phyloP scores from a whole-genome alignment of 495 filamentous ascomycete species.

The Oidiodendron maius region DNA sequence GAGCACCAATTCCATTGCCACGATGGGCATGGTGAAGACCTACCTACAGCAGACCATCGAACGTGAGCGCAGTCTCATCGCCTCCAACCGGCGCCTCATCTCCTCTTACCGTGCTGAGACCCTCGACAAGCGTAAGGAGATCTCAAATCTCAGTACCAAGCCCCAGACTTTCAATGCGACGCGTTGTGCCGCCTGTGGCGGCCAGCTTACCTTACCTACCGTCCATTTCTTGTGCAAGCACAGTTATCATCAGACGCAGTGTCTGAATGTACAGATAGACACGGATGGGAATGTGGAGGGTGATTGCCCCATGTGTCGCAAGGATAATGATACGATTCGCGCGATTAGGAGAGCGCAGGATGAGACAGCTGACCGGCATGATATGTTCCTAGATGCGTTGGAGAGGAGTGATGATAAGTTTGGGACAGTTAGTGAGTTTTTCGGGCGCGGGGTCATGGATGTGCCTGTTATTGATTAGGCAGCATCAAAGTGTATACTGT shows the following conservation, averaged over 20 bases:
- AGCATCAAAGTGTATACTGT: no score
- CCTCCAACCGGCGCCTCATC: slow-evolving; percentile 74
- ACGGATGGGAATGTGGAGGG: slow-evolving; percentile 50
- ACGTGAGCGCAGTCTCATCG: slow-evolving; percentile 79
- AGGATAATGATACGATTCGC: slow-evolving; percentile 76
- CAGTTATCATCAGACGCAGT: slow-evolving; percentile 79
- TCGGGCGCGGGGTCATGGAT: slow-evolving; percentile 86
- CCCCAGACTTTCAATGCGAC: slow-evolving; percentile 87
- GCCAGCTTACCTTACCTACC: slow-evolving; percentile 71
- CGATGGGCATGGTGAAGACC: slow-evolving; percentile 93
- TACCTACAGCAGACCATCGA: slow-evolving; percentile 88
- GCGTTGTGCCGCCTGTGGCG: slow-evolving; percentile 73
- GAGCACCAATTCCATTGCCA: slow-evolving; percentile 77
- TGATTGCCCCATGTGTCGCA: slow-evolving; percentile 80
- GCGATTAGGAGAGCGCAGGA: slow-evolving; percentile 82
- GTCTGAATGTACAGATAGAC: slow-evolving; percentile 39
- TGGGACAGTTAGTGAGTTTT: slow-evolving; percentile 86
- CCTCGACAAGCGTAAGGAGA: slow-evolving; percentile 67
- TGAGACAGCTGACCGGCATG: slow-evolving; percentile 83
- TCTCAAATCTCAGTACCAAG: slow-evolving; percentile 67
- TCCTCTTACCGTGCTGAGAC: slow-evolving; percentile 84
- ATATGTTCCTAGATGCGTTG: slow-evolving; percentile 79
- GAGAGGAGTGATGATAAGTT: slow-evolving; percentile 78
- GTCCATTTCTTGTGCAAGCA: slow-evolving; percentile 98
- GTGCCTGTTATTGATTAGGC: slow-evolving; percentile 29